Conservation (phyloP, 2,329 filamentous ascomycete genomes). For the Boeremia exigua region DNA sequence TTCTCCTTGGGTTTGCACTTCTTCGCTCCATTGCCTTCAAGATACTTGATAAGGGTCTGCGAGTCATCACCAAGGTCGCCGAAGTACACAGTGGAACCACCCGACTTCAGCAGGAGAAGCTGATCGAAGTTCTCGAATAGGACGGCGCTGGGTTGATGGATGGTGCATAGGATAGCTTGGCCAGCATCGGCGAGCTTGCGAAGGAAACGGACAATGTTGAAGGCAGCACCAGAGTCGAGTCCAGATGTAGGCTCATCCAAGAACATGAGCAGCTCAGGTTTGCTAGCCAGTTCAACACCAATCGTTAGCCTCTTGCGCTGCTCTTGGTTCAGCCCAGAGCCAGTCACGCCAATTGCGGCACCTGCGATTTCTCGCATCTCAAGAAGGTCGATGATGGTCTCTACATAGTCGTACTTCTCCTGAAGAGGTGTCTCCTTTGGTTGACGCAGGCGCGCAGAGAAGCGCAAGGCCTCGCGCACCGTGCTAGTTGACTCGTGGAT, state of each 20-base stretch:
- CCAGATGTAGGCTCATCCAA: constrained; percentile 80
- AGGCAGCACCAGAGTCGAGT: constrained; percentile 72
- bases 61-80: constrained; percentile 60
- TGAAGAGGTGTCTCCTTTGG: constrained; percentile 62
- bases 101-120: constrained; percentile 68
- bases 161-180: constrained; percentile 72
- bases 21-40: constrained; percentile 59
- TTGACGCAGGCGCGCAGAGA: constrained; percentile 68
- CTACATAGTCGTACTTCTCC: constrained; percentile 70
- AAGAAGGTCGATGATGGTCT: constrained; percentile 67
- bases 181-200: constrained; percentile 70
- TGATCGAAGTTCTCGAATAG: constrained; percentile 72
- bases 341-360: constrained; percentile 66
- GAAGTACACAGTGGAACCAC: constrained; percentile 71
- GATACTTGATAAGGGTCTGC: constrained; percentile 55
- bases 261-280: constrained; percentile 76
- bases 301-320: constrained; percentile 72
- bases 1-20: constrained; percentile 60
- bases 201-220: constrained; percentile 69
- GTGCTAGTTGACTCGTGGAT: constrained; percentile 68
- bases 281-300: constrained; percentile 65
- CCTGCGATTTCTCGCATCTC: constrained; percentile 71
- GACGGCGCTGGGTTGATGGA: constrained; percentile 72
- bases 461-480: constrained; percentile 68
- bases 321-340: constrained; percentile 61